Evolutionary conservation across 1,139 yeast genomes (phyloP).

Genomic region (Candida smagusa): DNA sequence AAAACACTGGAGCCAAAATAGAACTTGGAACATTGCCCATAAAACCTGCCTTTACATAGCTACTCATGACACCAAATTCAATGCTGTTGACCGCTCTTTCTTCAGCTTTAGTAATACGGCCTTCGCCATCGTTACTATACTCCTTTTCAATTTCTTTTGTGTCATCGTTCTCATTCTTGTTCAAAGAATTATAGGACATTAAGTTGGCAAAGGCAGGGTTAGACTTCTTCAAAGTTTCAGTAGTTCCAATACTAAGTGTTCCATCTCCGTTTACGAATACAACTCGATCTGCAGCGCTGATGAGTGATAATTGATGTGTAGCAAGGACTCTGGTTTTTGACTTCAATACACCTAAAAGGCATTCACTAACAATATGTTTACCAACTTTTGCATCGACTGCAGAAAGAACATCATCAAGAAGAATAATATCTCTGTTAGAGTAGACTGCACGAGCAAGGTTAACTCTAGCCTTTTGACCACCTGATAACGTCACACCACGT

Average conservation of each 20-base stretch:
- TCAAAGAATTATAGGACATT: slow-evolving; percentile 1
- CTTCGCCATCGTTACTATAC: slow-evolving; percentile 19
- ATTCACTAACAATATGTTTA: slow-evolving; percentile 14
- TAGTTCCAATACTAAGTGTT: slow-evolving; percentile 11
- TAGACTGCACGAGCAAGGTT: slow-evolving; percentile 19
- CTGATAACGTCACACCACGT: slow-evolving; percentile 17
- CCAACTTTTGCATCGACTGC: slow-evolving; percentile 20
- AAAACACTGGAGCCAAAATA: slow-evolving; percentile 14
- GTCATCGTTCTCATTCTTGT: slow-evolving; percentile 15
- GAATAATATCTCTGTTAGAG: slow-evolving; percentile 11
- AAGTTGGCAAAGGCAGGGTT: slow-evolving; percentile 18
- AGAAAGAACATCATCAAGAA: slow-evolving; percentile 17
- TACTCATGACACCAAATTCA: slow-evolving; percentile 10
- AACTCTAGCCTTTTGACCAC: slow-evolving; percentile 20
- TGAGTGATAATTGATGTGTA: slow-evolving; percentile 18
- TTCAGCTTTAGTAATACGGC: slow-evolving; percentile 27
- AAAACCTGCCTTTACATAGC: slow-evolving; percentile 12
- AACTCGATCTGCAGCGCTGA: slow-evolving; percentile 14
- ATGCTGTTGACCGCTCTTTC: slow-evolving; percentile 16
- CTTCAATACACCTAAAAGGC: slow-evolving; percentile 14
- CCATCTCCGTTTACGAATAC: slow-evolving; percentile 17
- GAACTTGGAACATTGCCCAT: slow-evolving; percentile 11
- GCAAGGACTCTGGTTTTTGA: slow-evolving; percentile 17
- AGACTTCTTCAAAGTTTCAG: slow-evolving; percentile 8
- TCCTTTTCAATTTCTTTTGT: slow-evolving; percentile 13